These are phyloP conservation scores for Saturnispora gosingensis DNA, from an alignment of 805 yeast genomes.

Conservation along the genomic window DNA sequence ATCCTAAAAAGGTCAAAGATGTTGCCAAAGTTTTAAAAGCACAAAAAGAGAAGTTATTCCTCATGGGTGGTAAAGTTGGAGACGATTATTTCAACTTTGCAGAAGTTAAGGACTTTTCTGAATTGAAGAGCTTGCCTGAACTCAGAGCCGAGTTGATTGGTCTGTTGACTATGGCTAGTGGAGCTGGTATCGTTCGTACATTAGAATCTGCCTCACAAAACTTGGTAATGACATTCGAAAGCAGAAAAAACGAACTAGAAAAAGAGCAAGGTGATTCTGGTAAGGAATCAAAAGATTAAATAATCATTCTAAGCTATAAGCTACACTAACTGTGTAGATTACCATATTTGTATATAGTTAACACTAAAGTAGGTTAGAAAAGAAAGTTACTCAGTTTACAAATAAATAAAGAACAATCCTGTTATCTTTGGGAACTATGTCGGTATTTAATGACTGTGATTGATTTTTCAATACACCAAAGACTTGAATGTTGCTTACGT, in stretches of 20 bases:
- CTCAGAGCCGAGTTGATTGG: constrained; percentile 80
- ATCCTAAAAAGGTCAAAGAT: constrained; percentile 58
- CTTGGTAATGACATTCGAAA: constrained; percentile 67
- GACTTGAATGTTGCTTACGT: not conserved
- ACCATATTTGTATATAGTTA: not conserved
- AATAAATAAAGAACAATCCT: too few species aligned
- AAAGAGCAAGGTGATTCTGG: constrained; percentile 5
- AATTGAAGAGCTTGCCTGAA: constrained; percentile 59
- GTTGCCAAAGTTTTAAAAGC: constrained; percentile 53
- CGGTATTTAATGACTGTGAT: too few species aligned
- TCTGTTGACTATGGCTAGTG: constrained; percentile 72
- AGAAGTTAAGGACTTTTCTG: constrained; percentile 55
- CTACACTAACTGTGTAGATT: not conserved
- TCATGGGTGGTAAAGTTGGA: constrained; percentile 83
- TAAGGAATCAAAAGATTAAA: constrained; percentile 1
- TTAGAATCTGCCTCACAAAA: constrained; percentile 58
- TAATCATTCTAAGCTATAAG: not conserved
- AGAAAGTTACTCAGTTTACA: not conserved
- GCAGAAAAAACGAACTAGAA: constrained; percentile 34
- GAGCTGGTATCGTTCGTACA: constrained; percentile 81
- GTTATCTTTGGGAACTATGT: not conserved
- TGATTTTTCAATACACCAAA: not conserved
- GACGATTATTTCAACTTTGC: constrained; percentile 41
- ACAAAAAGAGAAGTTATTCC: constrained; percentile 62
- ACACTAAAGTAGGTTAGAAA: not conserved